A percentile compares a stretch with the other conserved stretches of the same genome.
Conservation (phyloP, 441 rosid genomes). For the Sinapis alba region DNA sequence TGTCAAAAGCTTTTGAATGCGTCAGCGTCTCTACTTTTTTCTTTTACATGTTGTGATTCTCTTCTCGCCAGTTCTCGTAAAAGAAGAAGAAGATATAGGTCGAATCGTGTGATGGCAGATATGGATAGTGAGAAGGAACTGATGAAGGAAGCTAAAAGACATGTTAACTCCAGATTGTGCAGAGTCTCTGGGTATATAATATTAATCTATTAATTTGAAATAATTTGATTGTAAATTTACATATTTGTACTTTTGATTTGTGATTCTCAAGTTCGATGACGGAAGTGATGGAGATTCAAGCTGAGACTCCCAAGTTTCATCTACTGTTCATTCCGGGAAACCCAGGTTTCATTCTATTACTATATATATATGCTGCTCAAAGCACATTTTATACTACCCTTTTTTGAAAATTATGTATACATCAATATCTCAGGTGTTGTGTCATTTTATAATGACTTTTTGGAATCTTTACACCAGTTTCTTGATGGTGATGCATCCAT, state of each 20-base stretch:
- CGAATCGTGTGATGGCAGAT: slow-evolving; percentile 23
- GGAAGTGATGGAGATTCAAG: slow-evolving; percentile 66
- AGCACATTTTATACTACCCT: not conserved
- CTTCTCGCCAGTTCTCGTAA: slow-evolving; percentile 12
- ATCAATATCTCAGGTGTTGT: slow-evolving; percentile 78
- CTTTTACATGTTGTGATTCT: no score
- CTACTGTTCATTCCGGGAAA: slow-evolving; percentile 79
- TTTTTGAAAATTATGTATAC: not conserved
- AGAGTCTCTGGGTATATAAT: slow-evolving; percentile 55
- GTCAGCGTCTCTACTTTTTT: no score
- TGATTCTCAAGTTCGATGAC: slow-evolving; percentile 52
- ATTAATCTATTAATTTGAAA: not conserved
- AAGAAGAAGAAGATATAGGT: not conserved
- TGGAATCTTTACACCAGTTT: slow-evolving; percentile 62
- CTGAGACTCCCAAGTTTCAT: slow-evolving; percentile 61
- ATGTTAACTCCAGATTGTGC: slow-evolving; percentile 53
- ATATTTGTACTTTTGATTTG: not conserved
- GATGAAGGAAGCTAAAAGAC: slow-evolving; percentile 34
- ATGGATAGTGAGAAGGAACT: slow-evolving; percentile 49
- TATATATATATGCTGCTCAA: not conserved
- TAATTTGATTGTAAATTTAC: not conserved
- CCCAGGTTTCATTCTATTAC: slow-evolving; percentile 52
- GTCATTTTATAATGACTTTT: slow-evolving; percentile 73
- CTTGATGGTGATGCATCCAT: slow-evolving; percentile 68
- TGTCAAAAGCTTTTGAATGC: not conserved